Percentiles rank a stretch among this genome's conserved stretches.
phyloP scores from a whole-genome alignment of 768 basidiomycete species.

The Mycena venus region DNA sequence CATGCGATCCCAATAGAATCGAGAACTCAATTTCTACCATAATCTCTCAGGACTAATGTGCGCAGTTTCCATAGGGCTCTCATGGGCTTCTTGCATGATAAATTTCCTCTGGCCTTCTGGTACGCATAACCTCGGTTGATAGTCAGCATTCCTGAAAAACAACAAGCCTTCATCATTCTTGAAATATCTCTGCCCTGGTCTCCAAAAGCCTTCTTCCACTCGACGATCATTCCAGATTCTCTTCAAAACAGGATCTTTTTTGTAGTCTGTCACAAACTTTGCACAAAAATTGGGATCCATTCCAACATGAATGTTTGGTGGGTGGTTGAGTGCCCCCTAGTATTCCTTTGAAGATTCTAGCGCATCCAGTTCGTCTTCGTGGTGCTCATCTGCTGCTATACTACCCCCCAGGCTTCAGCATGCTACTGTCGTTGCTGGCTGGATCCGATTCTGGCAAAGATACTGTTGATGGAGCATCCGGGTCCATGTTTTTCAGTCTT shows the following conservation, averaged over 20 bases:
- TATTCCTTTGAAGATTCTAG: too few species aligned
- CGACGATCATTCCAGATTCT: neutral
- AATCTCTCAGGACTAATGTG: slow-evolving; percentile 2
- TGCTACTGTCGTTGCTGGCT: too few species aligned
- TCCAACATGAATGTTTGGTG: too few species aligned
- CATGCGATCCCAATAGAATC: neutral
- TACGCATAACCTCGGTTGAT: slow-evolving; percentile 27
- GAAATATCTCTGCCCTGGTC: slow-evolving; percentile 19
- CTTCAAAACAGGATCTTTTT: neutral
- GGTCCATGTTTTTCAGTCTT: neutral
- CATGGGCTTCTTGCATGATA: slow-evolving; percentile 13
- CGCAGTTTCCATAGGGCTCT: slow-evolving; percentile 11
- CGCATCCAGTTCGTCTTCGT: too few species aligned
- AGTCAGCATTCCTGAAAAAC: too few species aligned
- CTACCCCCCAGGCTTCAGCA: too few species aligned
- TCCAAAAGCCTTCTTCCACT: neutral
- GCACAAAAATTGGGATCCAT: too few species aligned
- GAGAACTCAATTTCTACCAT: neutral
- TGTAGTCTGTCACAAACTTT: neutral
- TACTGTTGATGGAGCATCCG: too few species aligned
- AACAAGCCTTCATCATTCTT: slow-evolving; percentile 22
- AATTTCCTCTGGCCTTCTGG: neutral
- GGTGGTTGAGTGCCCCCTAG: too few species aligned
- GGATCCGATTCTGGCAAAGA: too few species aligned
- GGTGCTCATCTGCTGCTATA: too few species aligned